Evolutionary conservation across 2,329 filamentous ascomycete species (phyloP).

Genomic region (Hypoxylon sp.): DNA sequence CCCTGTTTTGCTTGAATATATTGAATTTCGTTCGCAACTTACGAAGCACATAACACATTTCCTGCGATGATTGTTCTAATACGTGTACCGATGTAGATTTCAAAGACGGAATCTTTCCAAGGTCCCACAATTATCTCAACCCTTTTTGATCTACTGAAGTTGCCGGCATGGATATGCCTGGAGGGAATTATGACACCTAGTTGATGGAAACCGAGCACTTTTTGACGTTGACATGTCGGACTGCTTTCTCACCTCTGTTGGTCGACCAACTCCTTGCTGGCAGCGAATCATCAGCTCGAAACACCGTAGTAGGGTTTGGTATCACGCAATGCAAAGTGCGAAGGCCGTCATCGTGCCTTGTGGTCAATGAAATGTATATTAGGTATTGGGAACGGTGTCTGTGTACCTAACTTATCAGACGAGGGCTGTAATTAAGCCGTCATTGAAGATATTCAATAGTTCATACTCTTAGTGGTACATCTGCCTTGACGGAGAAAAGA

Average conservation of each 20-base stretch:
- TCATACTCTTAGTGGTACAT: conserved; percentile 2
- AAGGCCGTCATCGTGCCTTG: background rate
- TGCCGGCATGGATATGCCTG: background rate
- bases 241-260: background rate
- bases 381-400: conserved; percentile 2
- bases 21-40: background rate
- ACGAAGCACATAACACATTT: background rate
- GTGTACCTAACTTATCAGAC: background rate
- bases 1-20: background rate
- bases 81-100: too few species aligned
- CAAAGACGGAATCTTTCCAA: conserved; percentile 9
- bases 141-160: conserved; percentile 11
- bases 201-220: conserved; percentile 1
- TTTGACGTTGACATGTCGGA: background rate
- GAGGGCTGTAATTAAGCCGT: background rate
- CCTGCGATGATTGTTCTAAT: background rate
- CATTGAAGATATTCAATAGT: conserved; percentile 20
- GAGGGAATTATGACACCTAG: conserved; percentile 4
- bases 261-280: conserved; percentile 1
- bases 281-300: conserved; percentile 8
- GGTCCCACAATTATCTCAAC: conserved; percentile 27
- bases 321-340: conserved; percentile 16
- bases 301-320: conserved; percentile 15
- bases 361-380: background rate
- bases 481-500: conserved; percentile 26